A percentile compares a stretch with the other conserved stretches of the same genome.
Conservation (phyloP, 331 rosid genomes). For the Cydonia oblonga region DNA sequence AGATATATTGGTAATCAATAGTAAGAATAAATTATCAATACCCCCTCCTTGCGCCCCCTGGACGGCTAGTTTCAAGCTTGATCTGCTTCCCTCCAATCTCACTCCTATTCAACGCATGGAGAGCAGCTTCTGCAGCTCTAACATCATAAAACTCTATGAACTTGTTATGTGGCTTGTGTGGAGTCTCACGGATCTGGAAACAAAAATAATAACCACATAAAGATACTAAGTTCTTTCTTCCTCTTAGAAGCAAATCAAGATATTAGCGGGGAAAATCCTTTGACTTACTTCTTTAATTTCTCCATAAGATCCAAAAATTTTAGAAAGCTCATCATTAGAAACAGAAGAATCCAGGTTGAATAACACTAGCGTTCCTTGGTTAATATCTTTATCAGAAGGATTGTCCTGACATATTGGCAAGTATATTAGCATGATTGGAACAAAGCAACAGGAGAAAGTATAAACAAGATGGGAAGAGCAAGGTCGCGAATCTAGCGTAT, state of each 20-base stretch:
- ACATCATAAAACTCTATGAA: constrained; percentile 62
- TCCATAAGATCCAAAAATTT: constrained; percentile 61
- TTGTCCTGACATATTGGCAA: constrained; percentile 46
- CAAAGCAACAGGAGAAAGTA: constrained; percentile 5
- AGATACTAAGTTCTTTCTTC: not conserved
- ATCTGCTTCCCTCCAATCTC: constrained; percentile 70
- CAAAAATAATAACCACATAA: constrained; percentile 2
- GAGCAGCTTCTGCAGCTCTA: constrained; percentile 70
- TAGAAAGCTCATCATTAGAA: constrained; percentile 49
- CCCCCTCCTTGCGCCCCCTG: constrained; percentile 38
- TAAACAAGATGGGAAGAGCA: not conserved
- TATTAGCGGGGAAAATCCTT: constrained; percentile 5
- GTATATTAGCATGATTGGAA: constrained; percentile 14
- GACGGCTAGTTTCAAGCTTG: constrained; percentile 60
- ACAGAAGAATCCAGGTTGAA: constrained; percentile 65
- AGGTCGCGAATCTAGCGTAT: not conserved
- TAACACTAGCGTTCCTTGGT: constrained; percentile 57
- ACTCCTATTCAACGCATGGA: constrained; percentile 41
- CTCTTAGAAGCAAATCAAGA: constrained; percentile 8
- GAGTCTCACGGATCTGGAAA: constrained; percentile 57
- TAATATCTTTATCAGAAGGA: constrained; percentile 61
- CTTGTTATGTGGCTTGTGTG: constrained; percentile 36
- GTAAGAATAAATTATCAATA: constrained; percentile 7
- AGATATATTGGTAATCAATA: not conserved
- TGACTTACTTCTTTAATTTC: constrained; percentile 60